Percentiles rank a stretch among this genome's conserved stretches.
Evolutionary conservation across 805 yeast genomes (phyloP).

Genomic region (Dipodascus geniculatus): DNA sequence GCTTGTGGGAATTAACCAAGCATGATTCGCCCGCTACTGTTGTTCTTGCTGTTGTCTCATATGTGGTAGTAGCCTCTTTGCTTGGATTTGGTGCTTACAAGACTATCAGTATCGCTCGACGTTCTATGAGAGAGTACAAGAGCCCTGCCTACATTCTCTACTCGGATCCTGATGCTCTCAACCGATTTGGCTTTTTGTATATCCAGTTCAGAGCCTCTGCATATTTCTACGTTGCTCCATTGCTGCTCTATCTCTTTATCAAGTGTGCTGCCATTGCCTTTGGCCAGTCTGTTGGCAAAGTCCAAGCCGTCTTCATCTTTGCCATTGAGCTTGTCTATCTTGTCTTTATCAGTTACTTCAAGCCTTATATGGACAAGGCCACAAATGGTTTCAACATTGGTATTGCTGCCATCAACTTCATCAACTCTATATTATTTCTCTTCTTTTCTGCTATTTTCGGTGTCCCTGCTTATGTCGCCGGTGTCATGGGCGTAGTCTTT

Average conservation of each 20-base stretch:
- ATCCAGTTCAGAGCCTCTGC: conserved; percentile 82
- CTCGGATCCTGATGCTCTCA: conserved; percentile 71
- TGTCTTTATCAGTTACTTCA: conserved; percentile 48
- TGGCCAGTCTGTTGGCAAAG: conserved; percentile 68
- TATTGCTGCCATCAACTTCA: conserved; percentile 63
- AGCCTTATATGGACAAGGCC: conserved; percentile 91
- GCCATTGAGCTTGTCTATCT: conserved; percentile 65
- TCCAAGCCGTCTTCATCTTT: conserved; percentile 68
- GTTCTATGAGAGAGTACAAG: conserved; percentile 59
- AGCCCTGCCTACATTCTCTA: conserved; percentile 87
- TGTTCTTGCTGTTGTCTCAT: conserved; percentile 64
- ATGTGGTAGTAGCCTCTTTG: conserved; percentile 45
- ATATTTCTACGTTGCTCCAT: conserved; percentile 68
- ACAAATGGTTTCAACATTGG: conserved; percentile 89
- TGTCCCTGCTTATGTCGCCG: conserved; percentile 79
- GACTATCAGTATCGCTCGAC: conserved; percentile 64
- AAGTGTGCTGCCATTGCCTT: conserved; percentile 81
- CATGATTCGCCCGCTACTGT: conserved; percentile 76
- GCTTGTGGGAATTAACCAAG: conserved; percentile 81
- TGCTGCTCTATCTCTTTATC: conserved; percentile 52
- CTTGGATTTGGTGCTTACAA: conserved; percentile 61
- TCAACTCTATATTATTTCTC: conserved; percentile 78
- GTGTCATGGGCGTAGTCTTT: conserved; percentile 83
- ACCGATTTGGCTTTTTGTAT: conserved; percentile 85
- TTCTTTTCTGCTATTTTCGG: conserved; percentile 78